Conservation (phyloP, 495 filamentous ascomycete genomes). For the Viridothelium virens region DNA sequence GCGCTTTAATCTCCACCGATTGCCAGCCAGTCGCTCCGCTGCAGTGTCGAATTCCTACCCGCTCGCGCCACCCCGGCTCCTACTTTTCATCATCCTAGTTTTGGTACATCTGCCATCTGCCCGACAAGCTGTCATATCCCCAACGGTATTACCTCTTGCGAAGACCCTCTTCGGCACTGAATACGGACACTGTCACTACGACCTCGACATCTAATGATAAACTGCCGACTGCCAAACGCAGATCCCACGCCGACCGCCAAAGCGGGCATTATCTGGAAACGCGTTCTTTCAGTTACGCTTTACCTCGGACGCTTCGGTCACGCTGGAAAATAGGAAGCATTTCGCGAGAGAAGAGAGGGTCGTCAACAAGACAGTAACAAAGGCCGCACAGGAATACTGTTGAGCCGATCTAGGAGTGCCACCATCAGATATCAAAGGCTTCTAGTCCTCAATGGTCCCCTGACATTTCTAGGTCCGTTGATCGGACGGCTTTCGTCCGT, state of each 20-base stretch:
- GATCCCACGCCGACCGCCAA: background rate
- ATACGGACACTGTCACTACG: too few species aligned
- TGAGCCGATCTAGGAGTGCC: too few species aligned
- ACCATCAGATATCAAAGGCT: background rate
- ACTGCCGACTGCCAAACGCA: background rate
- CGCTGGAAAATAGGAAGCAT: background rate
- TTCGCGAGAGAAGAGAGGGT: background rate
- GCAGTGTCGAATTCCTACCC: background rate
- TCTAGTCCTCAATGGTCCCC: background rate
- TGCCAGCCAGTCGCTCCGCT: background rate
- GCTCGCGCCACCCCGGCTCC: slow-evolving; percentile 3
- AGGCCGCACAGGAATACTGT: background rate
- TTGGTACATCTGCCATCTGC: background rate
- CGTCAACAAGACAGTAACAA: background rate
- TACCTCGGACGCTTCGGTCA: background rate
- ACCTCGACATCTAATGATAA: background rate
- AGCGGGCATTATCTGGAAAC: background rate
- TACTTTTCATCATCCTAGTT: background rate
- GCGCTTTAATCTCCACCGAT: background rate
- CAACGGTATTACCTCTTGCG: background rate
- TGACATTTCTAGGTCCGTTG: background rate
- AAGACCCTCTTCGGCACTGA: background rate
- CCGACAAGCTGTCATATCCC: background rate
- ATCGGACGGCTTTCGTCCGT: background rate
- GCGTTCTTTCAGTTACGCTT: background rate